These are phyloP conservation scores for Ceratobasidium sp. DNA, from an alignment of 1,284 basidiomycete genomes.

Conservation along the genomic window DNA sequence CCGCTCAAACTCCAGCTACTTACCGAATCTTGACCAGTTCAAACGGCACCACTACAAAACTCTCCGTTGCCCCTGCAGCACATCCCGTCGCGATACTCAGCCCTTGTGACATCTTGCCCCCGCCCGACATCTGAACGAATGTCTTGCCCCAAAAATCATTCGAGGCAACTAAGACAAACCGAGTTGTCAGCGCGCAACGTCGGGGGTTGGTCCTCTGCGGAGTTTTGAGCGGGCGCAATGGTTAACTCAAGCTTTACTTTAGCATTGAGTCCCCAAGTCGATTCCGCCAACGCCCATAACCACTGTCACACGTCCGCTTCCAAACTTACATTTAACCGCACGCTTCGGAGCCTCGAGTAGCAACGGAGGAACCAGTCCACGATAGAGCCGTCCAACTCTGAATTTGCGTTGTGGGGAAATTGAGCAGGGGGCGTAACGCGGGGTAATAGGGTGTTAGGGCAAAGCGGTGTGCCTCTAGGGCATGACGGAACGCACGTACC, in stretches of 20 bases:
- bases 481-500: slow-evolving; percentile 62
- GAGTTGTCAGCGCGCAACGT: background rate
- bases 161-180: slow-evolving; percentile 56
- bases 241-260: slow-evolving; percentile 3
- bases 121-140: slow-evolving; percentile 66
- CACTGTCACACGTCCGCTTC: slow-evolving; percentile 43
- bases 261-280: slow-evolving; percentile 46
- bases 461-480: background rate
- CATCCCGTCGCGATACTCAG: slow-evolving; percentile 91
- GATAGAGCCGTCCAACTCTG: slow-evolving; percentile 85
- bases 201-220: slow-evolving; percentile 1
- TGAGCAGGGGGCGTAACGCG: background rate
- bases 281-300: slow-evolving; percentile 5
- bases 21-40: slow-evolving; percentile 92
- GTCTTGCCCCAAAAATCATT: slow-evolving; percentile 96
- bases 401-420: background rate
- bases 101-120: slow-evolving; percentile 85
- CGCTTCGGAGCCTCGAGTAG: slow-evolving; percentile 97
- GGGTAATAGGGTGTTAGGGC: slow-evolving; percentile 42
- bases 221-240: background rate
- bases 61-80: slow-evolving; percentile 94
- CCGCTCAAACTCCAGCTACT: slow-evolving; percentile 54
- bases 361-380: slow-evolving; percentile 92
- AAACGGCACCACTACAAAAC: slow-evolving; percentile 91
- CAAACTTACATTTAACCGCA: slow-evolving; percentile 89